Evolutionary conservation across 2,329 filamentous ascomycete genomes (phyloP).

Genomic region (Mollisia scopiformis): DNA sequence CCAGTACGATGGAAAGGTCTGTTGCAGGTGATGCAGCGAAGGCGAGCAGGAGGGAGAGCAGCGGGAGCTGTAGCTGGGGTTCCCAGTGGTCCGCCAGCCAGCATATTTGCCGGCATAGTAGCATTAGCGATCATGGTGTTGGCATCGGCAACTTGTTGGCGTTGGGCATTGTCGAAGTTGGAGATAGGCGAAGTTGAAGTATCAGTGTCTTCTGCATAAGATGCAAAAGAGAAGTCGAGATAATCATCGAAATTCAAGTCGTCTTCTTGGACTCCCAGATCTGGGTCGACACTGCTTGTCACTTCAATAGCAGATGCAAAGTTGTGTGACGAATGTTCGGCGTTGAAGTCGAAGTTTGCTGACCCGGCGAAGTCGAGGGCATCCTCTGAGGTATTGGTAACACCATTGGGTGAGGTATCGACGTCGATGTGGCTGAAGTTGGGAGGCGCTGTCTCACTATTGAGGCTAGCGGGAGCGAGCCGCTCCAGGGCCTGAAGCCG

Average conservation of each 20-base stretch:
- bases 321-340: too few species aligned
- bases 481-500: background rate
- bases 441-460: background rate
- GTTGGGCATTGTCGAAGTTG: background rate
- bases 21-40: background rate
- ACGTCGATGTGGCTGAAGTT: too few species aligned
- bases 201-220: background rate
- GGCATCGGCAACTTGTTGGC: too few species aligned
- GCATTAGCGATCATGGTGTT: background rate
- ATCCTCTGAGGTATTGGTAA: too few species aligned
- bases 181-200: background rate
- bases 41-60: background rate
- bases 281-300: background rate
- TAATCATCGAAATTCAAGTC: background rate
- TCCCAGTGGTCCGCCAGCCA: background rate
- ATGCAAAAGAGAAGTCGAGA: background rate
- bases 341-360: too few species aligned
- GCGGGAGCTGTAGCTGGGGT: background rate
- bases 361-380: too few species aligned
- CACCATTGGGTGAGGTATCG: background rate
- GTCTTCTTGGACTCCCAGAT: background rate
- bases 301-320: too few species aligned
- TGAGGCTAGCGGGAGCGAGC: background rate
- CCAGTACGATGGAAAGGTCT: background rate
- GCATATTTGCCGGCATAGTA: background rate